These are phyloP conservation scores for Diplodia corticola DNA, from an alignment of 2,329 filamentous ascomycete genomes.

Conservation along the genomic window DNA sequence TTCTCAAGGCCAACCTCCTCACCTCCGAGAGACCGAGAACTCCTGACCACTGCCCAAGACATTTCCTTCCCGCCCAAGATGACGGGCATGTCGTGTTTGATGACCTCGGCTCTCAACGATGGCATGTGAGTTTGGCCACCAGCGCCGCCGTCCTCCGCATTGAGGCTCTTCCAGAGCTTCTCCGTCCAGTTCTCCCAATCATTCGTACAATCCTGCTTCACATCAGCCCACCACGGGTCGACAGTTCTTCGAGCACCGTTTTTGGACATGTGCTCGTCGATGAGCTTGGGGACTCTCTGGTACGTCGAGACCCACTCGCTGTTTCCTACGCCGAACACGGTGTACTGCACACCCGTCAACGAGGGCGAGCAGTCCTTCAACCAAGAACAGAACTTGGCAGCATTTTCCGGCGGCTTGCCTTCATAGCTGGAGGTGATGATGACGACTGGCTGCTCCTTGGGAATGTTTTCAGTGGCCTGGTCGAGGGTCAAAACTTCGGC, in stretches of 20 bases:
- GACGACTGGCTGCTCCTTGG: conserved; percentile 61
- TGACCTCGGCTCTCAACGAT: not conserved
- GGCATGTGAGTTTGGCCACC: not conserved
- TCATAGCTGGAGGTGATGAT: conserved; percentile 73
- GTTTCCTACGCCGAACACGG: conserved; percentile 46
- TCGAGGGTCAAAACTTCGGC: conserved; percentile 60
- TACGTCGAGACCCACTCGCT: conserved; percentile 46
- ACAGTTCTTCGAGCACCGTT: conserved; percentile 53
- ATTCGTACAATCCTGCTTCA: conserved; percentile 27
- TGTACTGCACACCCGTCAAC: conserved; percentile 53
- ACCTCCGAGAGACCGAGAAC: conserved; percentile 2
- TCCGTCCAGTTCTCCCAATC: conserved; percentile 28
- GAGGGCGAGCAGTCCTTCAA: conserved; percentile 50
- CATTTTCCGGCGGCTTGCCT: conserved; percentile 72
- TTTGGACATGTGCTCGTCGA: conserved; percentile 54
- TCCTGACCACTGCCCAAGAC: conserved; percentile 18
- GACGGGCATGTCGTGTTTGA: conserved; percentile 16
- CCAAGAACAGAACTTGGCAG: conserved; percentile 68
- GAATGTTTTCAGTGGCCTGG: conserved; percentile 60
- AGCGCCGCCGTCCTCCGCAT: not conserved
- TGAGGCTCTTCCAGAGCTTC: conserved; percentile 25
- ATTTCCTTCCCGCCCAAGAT: conserved; percentile 24
- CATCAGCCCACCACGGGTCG: conserved; percentile 59
- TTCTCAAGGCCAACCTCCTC: conserved; percentile 24
- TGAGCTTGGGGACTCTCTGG: conserved; percentile 41